Evolutionary conservation across 108 stramenopile species (phyloP).

Genomic region (Cyclotella atomus): DNA sequence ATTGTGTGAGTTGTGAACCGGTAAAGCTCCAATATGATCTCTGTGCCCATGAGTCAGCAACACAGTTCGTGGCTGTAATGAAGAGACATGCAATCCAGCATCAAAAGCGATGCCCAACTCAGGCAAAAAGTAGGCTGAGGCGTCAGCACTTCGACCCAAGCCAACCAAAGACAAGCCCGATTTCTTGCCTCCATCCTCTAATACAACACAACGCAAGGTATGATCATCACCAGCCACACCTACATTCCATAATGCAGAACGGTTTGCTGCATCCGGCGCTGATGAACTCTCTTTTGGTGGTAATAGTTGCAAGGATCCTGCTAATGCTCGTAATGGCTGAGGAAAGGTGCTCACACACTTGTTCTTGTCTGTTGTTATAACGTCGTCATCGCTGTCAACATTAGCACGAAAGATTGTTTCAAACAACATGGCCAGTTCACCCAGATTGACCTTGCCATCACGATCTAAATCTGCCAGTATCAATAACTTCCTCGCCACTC

Average conservation of each 20-base stretch:
- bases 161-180: slow-evolving; percentile 44
- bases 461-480: slow-evolving; percentile 54
- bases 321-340: slow-evolving; percentile 59
- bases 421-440: slow-evolving; percentile 56
- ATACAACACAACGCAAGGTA: slow-evolving; percentile 47
- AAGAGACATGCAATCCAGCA: slow-evolving; percentile 58
- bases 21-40: slow-evolving; percentile 65
- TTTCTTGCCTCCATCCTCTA: slow-evolving; percentile 29
- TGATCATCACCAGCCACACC: slow-evolving; percentile 70
- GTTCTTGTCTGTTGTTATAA: background rate
- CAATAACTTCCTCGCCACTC: slow-evolving; percentile 54
- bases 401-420: slow-evolving; percentile 57
- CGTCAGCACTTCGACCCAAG: slow-evolving; percentile 53
- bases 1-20: slow-evolving; percentile 40
- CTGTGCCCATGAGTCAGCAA: slow-evolving; percentile 67
- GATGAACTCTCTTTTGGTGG: slow-evolving; percentile 48
- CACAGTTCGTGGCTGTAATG: slow-evolving; percentile 51
- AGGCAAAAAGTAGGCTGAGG: slow-evolving; percentile 61
- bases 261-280: slow-evolving; percentile 44
- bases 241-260: slow-evolving; percentile 43
- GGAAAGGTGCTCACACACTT: slow-evolving; percentile 41
- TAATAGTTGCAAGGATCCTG: slow-evolving; percentile 59
- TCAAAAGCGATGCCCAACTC: slow-evolving; percentile 63
- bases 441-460: slow-evolving; percentile 52
- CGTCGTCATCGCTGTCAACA: background rate